Percentiles rank a stretch among this genome's conserved stretches.
Conservation (phyloP, 2,329 filamentous ascomycete genomes). For the Arthrobotrys conoides region DNA sequence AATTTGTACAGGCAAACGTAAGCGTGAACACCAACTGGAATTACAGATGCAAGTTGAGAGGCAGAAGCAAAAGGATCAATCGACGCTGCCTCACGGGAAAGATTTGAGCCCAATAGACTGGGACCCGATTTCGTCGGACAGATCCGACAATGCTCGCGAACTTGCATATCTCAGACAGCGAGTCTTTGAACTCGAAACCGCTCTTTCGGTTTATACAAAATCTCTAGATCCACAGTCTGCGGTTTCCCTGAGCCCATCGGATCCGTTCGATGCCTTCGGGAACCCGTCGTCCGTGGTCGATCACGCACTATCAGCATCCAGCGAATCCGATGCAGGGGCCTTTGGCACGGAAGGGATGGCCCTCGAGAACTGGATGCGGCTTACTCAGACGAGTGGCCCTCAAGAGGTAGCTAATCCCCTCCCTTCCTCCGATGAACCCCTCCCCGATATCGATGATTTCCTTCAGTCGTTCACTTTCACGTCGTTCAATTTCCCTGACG, state of each 20-base stretch:
- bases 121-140: slow-evolving; percentile 44
- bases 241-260: slow-evolving; percentile 42
- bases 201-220: slow-evolving; percentile 49
- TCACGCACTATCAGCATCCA: slow-evolving; percentile 51
- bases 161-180: slow-evolving; percentile 51
- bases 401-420: slow-evolving; percentile 51
- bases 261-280: slow-evolving; percentile 55
- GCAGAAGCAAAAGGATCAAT: slow-evolving; percentile 45
- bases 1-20: slow-evolving; percentile 43
- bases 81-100: slow-evolving; percentile 37
- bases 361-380: slow-evolving; percentile 55
- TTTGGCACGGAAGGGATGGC: slow-evolving; percentile 53
- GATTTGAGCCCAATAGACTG: slow-evolving; percentile 47
- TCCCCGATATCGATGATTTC: slow-evolving; percentile 50
- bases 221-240: slow-evolving; percentile 47
- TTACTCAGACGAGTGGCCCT: slow-evolving; percentile 52
- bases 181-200: slow-evolving; percentile 52
- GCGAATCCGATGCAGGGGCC: slow-evolving; percentile 55
- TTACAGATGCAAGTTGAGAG: slow-evolving; percentile 57
- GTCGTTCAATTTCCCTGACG: slow-evolving; percentile 58
- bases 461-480: slow-evolving; percentile 47
- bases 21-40: slow-evolving; percentile 57
- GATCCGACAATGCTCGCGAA: slow-evolving; percentile 51
- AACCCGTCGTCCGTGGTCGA: slow-evolving; percentile 42
- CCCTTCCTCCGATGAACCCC: slow-evolving; percentile 35